phyloP scores from a whole-genome alignment of 345 rosid species.

The Euphorbia pulcherrima region DNA sequence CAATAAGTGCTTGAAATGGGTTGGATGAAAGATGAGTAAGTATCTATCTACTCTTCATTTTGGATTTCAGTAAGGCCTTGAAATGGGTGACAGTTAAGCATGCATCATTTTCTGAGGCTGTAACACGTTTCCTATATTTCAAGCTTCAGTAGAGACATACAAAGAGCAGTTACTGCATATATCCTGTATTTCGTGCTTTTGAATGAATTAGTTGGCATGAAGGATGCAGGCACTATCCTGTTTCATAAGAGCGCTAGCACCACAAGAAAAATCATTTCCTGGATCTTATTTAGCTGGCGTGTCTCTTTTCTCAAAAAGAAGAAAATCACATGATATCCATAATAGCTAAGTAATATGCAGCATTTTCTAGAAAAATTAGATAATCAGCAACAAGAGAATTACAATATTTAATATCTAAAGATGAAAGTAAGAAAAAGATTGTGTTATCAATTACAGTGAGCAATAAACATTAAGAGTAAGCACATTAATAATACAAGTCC shows the following conservation, averaged over 20 bases:
- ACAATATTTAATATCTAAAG: background rate
- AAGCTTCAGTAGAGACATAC: no score
- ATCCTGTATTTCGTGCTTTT: background rate
- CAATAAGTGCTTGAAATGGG: no score
- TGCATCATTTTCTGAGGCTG: background rate
- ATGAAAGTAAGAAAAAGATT: background rate
- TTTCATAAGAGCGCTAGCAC: constrained; percentile 53
- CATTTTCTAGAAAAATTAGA: background rate
- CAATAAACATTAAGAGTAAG: background rate
- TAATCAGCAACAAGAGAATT: background rate
- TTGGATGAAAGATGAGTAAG: constrained; percentile 23
- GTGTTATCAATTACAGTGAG: background rate
- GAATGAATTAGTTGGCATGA: constrained; percentile 9
- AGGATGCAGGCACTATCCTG: constrained; percentile 74
- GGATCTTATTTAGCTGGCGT: constrained; percentile 55
- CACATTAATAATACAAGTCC: background rate
- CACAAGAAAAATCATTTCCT: constrained; percentile 59
- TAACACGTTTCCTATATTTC: background rate
- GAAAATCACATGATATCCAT: constrained; percentile 84
- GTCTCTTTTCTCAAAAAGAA: constrained; percentile 71
- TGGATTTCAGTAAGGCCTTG: constrained; percentile 29
- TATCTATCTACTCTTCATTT: constrained; percentile 64
- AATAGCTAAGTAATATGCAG: constrained; percentile 5
- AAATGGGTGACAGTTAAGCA: constrained; percentile 9
- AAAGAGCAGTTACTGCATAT: background rate